A percentile compares a stretch with the other conserved stretches of the same genome.
Conservation (phyloP, 805 yeast species). For the Teunomyces stri region DNA sequence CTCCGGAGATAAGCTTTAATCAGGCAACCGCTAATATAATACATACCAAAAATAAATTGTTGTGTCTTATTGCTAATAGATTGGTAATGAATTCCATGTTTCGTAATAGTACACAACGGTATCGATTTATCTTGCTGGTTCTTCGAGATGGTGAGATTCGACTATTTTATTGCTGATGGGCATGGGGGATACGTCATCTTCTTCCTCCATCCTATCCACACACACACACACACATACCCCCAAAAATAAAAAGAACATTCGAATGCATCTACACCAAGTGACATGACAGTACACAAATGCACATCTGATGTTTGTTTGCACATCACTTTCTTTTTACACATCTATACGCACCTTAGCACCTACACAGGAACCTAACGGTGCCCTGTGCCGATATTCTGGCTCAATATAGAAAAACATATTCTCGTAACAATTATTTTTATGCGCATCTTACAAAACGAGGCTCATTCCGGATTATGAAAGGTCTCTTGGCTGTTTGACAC, state of each 20-base stretch:
- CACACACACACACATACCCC: too few species aligned
- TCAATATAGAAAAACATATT: neutral
- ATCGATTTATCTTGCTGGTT: neutral
- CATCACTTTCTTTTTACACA: neutral
- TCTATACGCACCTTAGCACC: neutral
- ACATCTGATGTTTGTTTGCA: neutral
- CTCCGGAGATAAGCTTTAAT: neutral
- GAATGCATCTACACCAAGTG: too few species aligned
- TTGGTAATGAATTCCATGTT: too few species aligned
- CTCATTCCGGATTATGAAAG: slow-evolving; percentile 2
- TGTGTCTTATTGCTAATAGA: neutral
- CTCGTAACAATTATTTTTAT: neutral
- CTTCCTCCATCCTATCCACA: neutral
- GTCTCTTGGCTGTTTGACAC: slow-evolving; percentile 5
- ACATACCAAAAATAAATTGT: neutral
- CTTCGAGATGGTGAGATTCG: neutral
- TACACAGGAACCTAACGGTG: neutral
- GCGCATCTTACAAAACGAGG: slow-evolving; percentile 2
- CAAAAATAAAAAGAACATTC: neutral
- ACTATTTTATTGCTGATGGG: neutral
- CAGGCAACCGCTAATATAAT: neutral
- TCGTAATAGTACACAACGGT: too few species aligned
- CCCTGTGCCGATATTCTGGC: neutral
- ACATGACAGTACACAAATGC: too few species aligned
- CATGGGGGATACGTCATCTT: neutral